Evolutionary conservation across 2,329 filamentous ascomycete species (phyloP), one percentile per base, ranked within the genome.

Genomic region (Fusarium sp.): DNA sequence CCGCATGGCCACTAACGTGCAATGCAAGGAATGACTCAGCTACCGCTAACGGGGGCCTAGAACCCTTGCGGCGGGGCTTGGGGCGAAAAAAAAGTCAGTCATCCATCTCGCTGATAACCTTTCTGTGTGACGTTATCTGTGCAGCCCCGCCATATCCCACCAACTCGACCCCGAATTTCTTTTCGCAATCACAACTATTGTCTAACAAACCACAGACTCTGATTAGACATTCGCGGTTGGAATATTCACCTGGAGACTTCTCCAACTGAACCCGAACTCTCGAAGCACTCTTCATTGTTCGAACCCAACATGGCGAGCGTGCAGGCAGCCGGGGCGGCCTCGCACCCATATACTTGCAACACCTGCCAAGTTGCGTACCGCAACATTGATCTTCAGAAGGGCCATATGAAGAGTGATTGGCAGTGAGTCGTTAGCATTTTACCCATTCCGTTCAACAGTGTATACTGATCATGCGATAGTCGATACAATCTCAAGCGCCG

Each of bases 321-420:
- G 51, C 77, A 79, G 62, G 68, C 78, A 52, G 73, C 77, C 31
- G 60, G 74, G 53, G 71, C 74, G 46, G 76, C 86, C 33, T 85
- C 90, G 28, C 93, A 97, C 78, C 95, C 96, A 3, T 99, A 95
- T 82, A 98, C 95, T 57, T 99, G 96, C 89, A 99, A 98, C 81
- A 96, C 94, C 61, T 99, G 96, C 78, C 93, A 97, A 79, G 94
- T 99, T 73, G 96, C 95, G 53, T 99, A 98, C 82, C 91, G 95
- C 71, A 94, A 93, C 77, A 94, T 92, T 79, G 95, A 98, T 77
- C 86, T 97, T 58, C 96, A 99, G 82, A 91, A 96, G 78, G 90
- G 89, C 37, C 96, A 99, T 79, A 99, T 99, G 96, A 94, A 96
- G 80, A 96, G 91, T 74, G 96, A 99, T 83, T 99, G 96, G 96